Percentiles rank a stretch among this genome's conserved stretches.
phyloP scores from a whole-genome alignment of 345 rosid genomes.

The Ricinus communis region DNA sequence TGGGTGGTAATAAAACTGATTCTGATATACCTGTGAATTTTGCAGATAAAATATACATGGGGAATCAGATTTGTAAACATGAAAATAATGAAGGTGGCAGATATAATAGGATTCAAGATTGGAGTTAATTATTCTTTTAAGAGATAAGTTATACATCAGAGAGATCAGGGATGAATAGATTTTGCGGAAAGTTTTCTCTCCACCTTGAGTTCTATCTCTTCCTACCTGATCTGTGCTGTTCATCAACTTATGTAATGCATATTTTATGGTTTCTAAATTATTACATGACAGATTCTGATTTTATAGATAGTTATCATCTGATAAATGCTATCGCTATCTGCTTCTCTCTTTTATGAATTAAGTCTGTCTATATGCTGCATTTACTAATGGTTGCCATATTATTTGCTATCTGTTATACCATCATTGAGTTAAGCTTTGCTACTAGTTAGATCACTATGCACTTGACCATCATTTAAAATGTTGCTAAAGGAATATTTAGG shows the following conservation, averaged over 20 bases:
- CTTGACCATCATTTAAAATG: too few relatives aligned
- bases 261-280: conserved; percentile 1
- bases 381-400: too few relatives aligned
- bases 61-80: conserved; percentile 13
- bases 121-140: not conserved
- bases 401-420: too few relatives aligned
- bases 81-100: conserved; percentile 13
- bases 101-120: conserved; percentile 6
- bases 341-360: not conserved
- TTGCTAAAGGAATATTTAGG: too few relatives aligned
- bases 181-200: not conserved
- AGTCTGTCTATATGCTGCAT: too few relatives aligned
- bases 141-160: conserved; percentile 10
- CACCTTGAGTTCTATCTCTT: not conserved
- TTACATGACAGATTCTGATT: not conserved
- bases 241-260: conserved; percentile 10
- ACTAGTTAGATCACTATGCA: too few relatives aligned
- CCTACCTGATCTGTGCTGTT: not conserved
- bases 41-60: conserved; percentile 19
- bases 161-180: not conserved
- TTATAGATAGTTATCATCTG: not conserved
- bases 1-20: conserved; percentile 14
- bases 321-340: not conserved
- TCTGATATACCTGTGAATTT: conserved; percentile 20
- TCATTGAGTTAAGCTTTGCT: too few relatives aligned